These are phyloP conservation scores for Desmodesmus armatus DNA, from an alignment of 139 green algal species.

Conservation along the genomic window DNA sequence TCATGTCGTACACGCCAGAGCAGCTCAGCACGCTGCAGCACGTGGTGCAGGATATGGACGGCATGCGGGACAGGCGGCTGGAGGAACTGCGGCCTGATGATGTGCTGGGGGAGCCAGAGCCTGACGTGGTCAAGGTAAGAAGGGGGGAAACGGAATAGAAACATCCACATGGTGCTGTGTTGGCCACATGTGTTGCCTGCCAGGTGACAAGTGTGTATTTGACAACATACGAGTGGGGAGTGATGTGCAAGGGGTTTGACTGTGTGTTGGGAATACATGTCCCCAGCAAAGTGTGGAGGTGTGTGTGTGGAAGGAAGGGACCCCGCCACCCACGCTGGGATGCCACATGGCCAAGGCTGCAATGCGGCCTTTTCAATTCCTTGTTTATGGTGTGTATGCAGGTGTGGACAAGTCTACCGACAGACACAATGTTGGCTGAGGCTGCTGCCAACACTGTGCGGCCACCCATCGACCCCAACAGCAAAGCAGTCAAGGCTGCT, in stretches of 20 bases:
- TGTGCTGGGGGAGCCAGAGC: slow-evolving; percentile 36
- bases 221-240: too few relatives aligned
- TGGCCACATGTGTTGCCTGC: too few relatives aligned
- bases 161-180: too few relatives aligned
- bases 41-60: slow-evolving; percentile 37
- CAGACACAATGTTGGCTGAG: not conserved
- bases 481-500: not conserved
- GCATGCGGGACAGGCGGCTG: slow-evolving; percentile 2
- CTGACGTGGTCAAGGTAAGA: slow-evolving; percentile 28
- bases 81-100: slow-evolving; percentile 20
- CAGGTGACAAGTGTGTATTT: too few relatives aligned
- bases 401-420: slow-evolving; percentile 35
- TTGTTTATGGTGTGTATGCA: not conserved
- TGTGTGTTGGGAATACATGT: too few relatives aligned
- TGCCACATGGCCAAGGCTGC: too few relatives aligned
- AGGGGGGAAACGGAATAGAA: not conserved
- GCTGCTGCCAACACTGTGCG: slow-evolving; percentile 35
- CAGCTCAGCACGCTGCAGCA: slow-evolving; percentile 29
- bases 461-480: not conserved
- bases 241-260: too few relatives aligned
- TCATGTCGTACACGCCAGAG: slow-evolving; percentile 33
- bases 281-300: too few relatives aligned
- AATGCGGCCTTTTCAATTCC: not conserved
- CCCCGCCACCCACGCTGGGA: too few relatives aligned
- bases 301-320: too few relatives aligned